Evolutionary conservation across 1,139 yeast species (phyloP).

Genomic region (Trichomonascaceae sp.): DNA sequence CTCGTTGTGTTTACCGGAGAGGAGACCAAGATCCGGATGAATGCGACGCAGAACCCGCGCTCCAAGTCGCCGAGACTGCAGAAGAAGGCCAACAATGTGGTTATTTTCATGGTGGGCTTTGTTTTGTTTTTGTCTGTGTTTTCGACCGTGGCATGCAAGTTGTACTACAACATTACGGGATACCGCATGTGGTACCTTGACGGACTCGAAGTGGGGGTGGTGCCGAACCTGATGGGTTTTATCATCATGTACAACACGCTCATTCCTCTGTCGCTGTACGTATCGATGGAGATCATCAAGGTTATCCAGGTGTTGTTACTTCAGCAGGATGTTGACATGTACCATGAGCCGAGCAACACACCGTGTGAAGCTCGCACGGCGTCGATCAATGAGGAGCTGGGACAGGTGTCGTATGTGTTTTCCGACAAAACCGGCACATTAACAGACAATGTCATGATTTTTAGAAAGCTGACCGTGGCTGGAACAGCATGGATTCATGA

Average conservation of each 20-base stretch:
- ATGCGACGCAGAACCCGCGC: constrained; percentile 78
- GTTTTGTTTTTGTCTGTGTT: constrained; percentile 66
- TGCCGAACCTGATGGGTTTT: constrained; percentile 88
- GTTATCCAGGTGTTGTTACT: constrained; percentile 69
- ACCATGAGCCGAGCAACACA: constrained; percentile 67
- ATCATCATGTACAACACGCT: constrained; percentile 94
- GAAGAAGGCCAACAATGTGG: constrained; percentile 66
- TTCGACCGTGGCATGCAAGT: constrained; percentile 67
- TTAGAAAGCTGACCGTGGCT: constrained; percentile 31
- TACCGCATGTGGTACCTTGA: constrained; percentile 55
- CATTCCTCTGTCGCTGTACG: constrained; percentile 89
- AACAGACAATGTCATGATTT: constrained; percentile 37
- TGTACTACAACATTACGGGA: constrained; percentile 34
- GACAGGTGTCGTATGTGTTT: constrained; percentile 89
- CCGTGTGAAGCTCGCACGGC: constrained; percentile 95
- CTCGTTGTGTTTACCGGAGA: constrained; percentile 87
- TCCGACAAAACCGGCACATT: constrained; percentile 96
- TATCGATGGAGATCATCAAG: constrained; percentile 91
- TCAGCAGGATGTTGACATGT: constrained; percentile 92
- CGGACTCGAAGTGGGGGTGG: constrained; percentile 68
- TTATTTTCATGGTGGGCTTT: constrained; percentile 72
- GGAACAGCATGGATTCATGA: constrained; percentile 90
- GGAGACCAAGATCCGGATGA: constrained; percentile 92
- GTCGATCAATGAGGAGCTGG: constrained; percentile 87
- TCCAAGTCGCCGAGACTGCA: constrained; percentile 91